Base-by-base conservation (phyloP, 1,284 basidiomycete species). In the Trichosporon coremiiforme region DNA sequence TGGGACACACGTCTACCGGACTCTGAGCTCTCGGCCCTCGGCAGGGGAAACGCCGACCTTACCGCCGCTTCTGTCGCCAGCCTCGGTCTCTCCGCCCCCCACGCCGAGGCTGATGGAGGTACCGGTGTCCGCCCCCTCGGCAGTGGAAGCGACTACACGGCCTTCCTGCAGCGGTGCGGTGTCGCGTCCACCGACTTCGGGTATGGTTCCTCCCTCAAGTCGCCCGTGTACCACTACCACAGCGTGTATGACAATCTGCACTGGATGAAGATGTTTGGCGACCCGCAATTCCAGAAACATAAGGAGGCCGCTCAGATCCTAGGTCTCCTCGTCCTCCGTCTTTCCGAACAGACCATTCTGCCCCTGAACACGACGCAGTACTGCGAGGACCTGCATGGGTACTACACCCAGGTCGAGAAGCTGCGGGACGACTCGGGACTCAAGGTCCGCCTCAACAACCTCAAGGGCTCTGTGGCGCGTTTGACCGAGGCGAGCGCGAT, bases 301-400 rank as follows among this genome's bases (percentile, higher is more conserved):
- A 86, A 88, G 66, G 89, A 90, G 25, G 84, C 90, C 38, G 87
- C 91, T 17, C 89, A 91, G 77, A 86, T 89, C 73, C 80, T 91
- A 22, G 90, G 90, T 64, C 70, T 91, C 45, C 76, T 89, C 65
- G 85, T 87, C 4, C 85, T 94, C 25, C 86, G 90, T 17, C 74
- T 92, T 8, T 85, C 86, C 0, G 88, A 91, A 69, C 85, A 87
- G 6, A 84, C 91, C 55, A 76, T 87, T 45, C 73, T 87, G 4
- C 92, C 92, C 2, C 80, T 94, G 67, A 93, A 94, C 80, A 90
- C 91, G 2, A 91, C 90, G 1, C 89, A 91, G 74, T 93, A 93
- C 77, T 85, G 90, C 1, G 75, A 86, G 17, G 90, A 91, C 76
- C 85, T 93, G 7, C 82, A 84, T 57, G 80, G 84, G 10, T 92